Evolutionary conservation across 192 early-diverging fungal species (phyloP).

Genomic region (Backusella westeae): DNA sequence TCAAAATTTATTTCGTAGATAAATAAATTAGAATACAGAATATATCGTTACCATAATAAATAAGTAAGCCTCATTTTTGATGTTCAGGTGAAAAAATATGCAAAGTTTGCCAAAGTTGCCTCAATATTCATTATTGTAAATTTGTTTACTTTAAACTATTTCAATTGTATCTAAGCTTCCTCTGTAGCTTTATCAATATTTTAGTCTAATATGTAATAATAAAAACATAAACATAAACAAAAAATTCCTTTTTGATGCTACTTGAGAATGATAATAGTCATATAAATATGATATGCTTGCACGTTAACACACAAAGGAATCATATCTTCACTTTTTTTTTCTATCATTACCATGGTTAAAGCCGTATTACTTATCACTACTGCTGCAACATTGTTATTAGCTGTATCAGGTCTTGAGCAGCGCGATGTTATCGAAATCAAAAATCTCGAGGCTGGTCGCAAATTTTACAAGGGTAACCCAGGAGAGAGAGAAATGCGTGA

Average conservation of each 20-base stretch:
- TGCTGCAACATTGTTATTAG: background rate
- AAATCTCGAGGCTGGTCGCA: background rate
- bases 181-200: background rate
- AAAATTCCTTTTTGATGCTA: background rate
- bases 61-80: background rate
- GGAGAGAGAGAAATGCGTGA: background rate
- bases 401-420: background rate
- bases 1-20: background rate
- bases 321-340: background rate
- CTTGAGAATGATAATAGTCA: background rate
- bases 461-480: background rate
- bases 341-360: background rate
- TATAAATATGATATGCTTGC: constrained; percentile 2
- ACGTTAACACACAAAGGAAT: background rate
- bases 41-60: background rate
- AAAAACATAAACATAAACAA: background rate
- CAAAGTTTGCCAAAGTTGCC: background rate
- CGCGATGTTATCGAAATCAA: background rate
- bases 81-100: background rate
- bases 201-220: background rate
- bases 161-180: background rate
- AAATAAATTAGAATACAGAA: background rate
- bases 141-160: background rate
- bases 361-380: background rate
- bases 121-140: background rate